phyloP scores from a whole-genome alignment of 768 basidiomycete species.

The Panaeolus cyanescens region DNA sequence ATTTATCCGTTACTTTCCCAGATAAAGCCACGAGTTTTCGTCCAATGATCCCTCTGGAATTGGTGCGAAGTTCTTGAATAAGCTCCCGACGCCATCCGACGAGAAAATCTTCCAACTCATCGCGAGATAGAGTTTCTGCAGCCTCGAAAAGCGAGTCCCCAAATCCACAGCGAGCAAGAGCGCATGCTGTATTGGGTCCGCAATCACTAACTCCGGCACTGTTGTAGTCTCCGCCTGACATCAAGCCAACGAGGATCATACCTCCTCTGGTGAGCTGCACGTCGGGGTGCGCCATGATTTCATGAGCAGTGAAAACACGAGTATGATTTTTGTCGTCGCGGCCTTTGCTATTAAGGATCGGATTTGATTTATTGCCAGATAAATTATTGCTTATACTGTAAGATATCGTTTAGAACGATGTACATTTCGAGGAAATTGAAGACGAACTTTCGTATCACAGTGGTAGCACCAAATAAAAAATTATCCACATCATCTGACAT shows the following conservation, averaged over 20 bases:
- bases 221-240: slow-evolving; percentile 92
- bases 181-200: slow-evolving; percentile 72
- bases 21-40: slow-evolving; percentile 68
- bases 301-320: slow-evolving; percentile 40
- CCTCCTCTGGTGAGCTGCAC: slow-evolving; percentile 64
- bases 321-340: slow-evolving; percentile 76
- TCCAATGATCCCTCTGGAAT: slow-evolving; percentile 63
- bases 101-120: slow-evolving; percentile 54
- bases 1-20: slow-evolving; percentile 59
- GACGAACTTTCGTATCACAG: slow-evolving; percentile 82
- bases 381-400: slow-evolving; percentile 69
- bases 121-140: slow-evolving; percentile 46
- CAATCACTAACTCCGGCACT: slow-evolving; percentile 68
- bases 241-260: slow-evolving; percentile 78
- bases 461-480: slow-evolving; percentile 84
- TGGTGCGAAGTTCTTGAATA: slow-evolving; percentile 65
- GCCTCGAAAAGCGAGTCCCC: slow-evolving; percentile 70
- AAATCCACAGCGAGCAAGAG: slow-evolving; percentile 80
- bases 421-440: neutral
- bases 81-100: slow-evolving; percentile 64
- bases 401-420: slow-evolving; percentile 6
- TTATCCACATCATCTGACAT: slow-evolving; percentile 94
- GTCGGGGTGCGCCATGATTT: slow-evolving; percentile 42
- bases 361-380: slow-evolving; percentile 68
- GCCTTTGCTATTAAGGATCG: slow-evolving; percentile 64